phyloP scores from a whole-genome alignment of 2,329 filamentous ascomycete species.

The Cordyceps sp. region DNA sequence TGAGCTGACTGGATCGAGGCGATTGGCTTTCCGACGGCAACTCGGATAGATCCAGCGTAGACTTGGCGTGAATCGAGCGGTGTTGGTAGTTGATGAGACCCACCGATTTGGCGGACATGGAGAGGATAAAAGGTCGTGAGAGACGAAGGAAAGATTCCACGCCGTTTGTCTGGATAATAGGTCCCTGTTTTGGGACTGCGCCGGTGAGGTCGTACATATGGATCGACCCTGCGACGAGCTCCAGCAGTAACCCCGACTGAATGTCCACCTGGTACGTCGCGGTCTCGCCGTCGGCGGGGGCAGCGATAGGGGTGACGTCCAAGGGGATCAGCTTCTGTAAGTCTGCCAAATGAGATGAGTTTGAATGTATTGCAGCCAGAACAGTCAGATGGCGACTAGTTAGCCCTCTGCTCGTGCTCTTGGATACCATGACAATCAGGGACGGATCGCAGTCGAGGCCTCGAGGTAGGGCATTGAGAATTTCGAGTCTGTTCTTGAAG shows the following conservation, averaged over 20 bases:
- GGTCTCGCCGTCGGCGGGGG: constrained; percentile 6
- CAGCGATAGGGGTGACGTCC: constrained; percentile 20
- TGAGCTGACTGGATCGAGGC: constrained; percentile 24
- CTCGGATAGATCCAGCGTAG: constrained; percentile 25
- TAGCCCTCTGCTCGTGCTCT: constrained; percentile 13
- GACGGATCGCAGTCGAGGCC: constrained; percentile 30
- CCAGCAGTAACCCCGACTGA: constrained; percentile 45
- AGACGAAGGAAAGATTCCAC: constrained; percentile 48
- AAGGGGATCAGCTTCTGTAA: constrained; percentile 20
- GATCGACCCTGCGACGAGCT: constrained; percentile 36
- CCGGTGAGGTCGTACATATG: constrained; percentile 47
- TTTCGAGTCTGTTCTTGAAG: constrained; percentile 36
- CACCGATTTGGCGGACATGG: constrained; percentile 37
- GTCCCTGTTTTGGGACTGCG: constrained; percentile 42
- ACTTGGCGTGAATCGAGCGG: constrained; percentile 37
- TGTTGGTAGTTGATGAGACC: constrained; percentile 55
- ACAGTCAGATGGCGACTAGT: constrained; percentile 15
- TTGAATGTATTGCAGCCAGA: constrained; percentile 14
- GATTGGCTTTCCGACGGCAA: constrained; percentile 18
- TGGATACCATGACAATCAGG: constrained; percentile 35
- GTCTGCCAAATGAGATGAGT: constrained; percentile 8
- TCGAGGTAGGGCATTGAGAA: constrained; percentile 32
- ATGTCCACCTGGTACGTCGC: constrained; percentile 42
- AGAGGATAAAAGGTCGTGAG: constrained; percentile 48
- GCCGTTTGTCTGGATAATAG: constrained; percentile 31